phyloP scores from a whole-genome alignment of 768 basidiomycete genomes.

The Sistotremastrum niveocremeum region DNA sequence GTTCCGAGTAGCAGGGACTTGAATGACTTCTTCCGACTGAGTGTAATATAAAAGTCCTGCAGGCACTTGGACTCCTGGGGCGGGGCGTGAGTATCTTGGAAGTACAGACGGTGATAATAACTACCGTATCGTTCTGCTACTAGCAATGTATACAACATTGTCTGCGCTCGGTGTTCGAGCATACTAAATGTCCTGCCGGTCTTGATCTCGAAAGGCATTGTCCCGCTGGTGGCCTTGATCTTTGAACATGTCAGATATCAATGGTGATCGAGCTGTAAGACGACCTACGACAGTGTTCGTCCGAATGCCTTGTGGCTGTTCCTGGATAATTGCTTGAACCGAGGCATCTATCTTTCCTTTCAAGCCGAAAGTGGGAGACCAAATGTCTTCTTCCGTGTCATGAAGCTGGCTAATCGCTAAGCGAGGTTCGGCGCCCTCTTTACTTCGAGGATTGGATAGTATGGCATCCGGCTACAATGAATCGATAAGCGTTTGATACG shows the following conservation, averaged over 20 bases:
- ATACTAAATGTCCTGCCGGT: constrained; percentile 70
- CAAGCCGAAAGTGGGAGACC: constrained; percentile 88
- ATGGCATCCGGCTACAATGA: constrained; percentile 41
- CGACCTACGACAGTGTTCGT: constrained; percentile 11
- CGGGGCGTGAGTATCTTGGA: no score
- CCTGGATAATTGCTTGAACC: constrained; percentile 52
- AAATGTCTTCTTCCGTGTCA: constrained; percentile 94
- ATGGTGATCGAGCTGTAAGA: neutral
- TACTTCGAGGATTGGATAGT: constrained; percentile 54
- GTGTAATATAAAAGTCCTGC: constrained; percentile 90
- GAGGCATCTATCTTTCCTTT: constrained; percentile 95
- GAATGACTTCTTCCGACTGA: constrained; percentile 75
- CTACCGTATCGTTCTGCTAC: constrained; percentile 74
- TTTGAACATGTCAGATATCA: constrained; percentile 15
- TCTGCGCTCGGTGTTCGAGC: constrained; percentile 89
- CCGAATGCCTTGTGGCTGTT: constrained; percentile 18
- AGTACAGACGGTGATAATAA: constrained; percentile 1
- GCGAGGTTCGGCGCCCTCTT: constrained; percentile 31
- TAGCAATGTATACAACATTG: constrained; percentile 89
- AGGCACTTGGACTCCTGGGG: constrained; percentile 49
- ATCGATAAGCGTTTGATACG: neutral
- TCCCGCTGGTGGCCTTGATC: constrained; percentile 16
- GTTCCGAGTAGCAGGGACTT: constrained; percentile 65
- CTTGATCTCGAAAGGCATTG: constrained; percentile 90
- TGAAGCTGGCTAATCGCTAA: constrained; percentile 66